These are phyloP conservation scores for Pseudoperonospora humuli DNA, from an alignment of 352 stramenopile genomes.

Conservation along the genomic window DNA sequence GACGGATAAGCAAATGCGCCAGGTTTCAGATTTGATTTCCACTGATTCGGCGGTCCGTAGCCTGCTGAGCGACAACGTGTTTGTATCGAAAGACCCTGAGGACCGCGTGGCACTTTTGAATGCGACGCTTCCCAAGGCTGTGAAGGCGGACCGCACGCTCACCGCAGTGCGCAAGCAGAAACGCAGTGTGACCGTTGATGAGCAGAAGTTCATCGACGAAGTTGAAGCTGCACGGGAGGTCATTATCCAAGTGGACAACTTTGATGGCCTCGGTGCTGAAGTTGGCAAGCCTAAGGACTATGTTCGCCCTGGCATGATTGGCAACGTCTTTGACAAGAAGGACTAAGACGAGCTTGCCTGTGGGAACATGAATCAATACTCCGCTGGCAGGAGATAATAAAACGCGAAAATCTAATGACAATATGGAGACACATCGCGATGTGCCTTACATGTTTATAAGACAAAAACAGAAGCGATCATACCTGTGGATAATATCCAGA, in stretches of 20 bases:
- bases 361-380: constrained; percentile 10
- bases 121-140: constrained; percentile 66
- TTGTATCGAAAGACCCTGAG: constrained; percentile 57
- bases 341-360: too few species aligned
- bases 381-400: neutral
- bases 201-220: constrained; percentile 93
- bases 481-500: neutral
- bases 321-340: constrained; percentile 39
- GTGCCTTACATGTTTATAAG: neutral
- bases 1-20: constrained; percentile 78
- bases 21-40: constrained; percentile 65
- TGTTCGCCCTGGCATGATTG: constrained; percentile 81
- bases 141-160: constrained; percentile 92
- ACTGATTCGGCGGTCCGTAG: constrained; percentile 63
- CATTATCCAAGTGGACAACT: constrained; percentile 96
- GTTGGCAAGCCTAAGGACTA: constrained; percentile 80
- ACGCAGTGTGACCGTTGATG: constrained; percentile 86
- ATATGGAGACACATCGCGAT: neutral
- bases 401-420: constrained; percentile 3
- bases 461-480: neutral
- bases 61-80: constrained; percentile 65
- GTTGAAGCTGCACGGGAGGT: constrained; percentile 92
- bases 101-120: constrained; percentile 73
- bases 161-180: constrained; percentile 91
- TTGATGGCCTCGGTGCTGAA: constrained; percentile 83